phyloP scores from a whole-genome alignment of 2,329 filamentous ascomycete genomes.

The Aphanoascus verrucosus region DNA sequence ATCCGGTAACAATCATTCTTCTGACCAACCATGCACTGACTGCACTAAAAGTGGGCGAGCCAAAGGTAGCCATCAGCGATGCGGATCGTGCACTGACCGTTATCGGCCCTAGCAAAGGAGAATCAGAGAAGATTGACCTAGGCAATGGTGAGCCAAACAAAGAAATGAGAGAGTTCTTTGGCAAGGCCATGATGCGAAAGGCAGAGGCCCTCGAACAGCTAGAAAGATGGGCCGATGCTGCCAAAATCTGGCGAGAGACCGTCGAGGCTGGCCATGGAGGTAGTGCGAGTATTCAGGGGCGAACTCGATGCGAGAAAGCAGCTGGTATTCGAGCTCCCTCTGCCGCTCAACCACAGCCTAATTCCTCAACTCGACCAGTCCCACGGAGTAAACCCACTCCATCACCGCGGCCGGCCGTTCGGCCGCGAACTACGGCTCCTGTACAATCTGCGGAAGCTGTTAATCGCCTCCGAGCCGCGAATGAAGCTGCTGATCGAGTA shows the following conservation, averaged over 20 bases:
- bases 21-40: conserved; percentile 87
- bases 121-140: conserved; percentile 67
- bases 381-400: conserved; percentile 18
- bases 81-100: conserved; percentile 68
- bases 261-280: conserved; percentile 83
- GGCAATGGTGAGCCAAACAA: conserved; percentile 55
- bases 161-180: conserved; percentile 86
- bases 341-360: conserved; percentile 37
- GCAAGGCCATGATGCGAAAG: conserved; percentile 87
- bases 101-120: conserved; percentile 69
- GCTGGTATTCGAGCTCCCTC: conserved; percentile 52
- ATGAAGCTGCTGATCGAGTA: conserved; percentile 70
- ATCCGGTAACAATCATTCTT: conserved; percentile 79
- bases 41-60: conserved; percentile 80
- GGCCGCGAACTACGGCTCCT: conserved; percentile 17
- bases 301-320: conserved; percentile 84
- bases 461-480: conserved; percentile 67
- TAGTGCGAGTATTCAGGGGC: conserved; percentile 67
- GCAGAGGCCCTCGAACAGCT: conserved; percentile 92
- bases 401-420: conserved; percentile 24
- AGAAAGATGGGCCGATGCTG: conserved; percentile 84
- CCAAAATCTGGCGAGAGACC: conserved; percentile 65
- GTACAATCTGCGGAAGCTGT: conserved; percentile 62
- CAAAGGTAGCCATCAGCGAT: conserved; percentile 75
- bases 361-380: conserved; percentile 29